phyloP scores from a whole-genome alignment of 805 yeast species.

The Blastobotrys attinorum region DNA sequence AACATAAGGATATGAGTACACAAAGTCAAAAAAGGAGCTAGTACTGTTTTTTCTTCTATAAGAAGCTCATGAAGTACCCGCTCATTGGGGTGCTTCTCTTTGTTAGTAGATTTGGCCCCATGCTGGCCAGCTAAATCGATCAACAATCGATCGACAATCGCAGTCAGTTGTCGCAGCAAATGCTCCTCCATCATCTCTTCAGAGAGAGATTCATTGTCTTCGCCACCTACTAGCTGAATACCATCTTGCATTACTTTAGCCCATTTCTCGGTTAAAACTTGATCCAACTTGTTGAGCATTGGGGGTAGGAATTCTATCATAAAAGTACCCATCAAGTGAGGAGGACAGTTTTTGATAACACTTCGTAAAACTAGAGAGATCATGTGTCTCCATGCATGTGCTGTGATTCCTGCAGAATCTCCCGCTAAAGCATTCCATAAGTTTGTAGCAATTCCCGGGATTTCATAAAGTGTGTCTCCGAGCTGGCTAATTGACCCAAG shows the following conservation, averaged over 20 bases:
- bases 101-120: slow-evolving; percentile 27
- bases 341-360: slow-evolving; percentile 83
- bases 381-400: slow-evolving; percentile 97
- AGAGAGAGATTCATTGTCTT: slow-evolving; percentile 75
- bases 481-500: slow-evolving; percentile 83
- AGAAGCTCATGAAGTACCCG: slow-evolving; percentile 53
- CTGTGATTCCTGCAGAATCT: slow-evolving; percentile 74
- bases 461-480: slow-evolving; percentile 80
- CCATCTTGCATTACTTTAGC: slow-evolving; percentile 46
- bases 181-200: slow-evolving; percentile 99
- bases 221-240: slow-evolving; percentile 41
- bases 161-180: slow-evolving; percentile 83
- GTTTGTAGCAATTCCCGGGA: slow-evolving; percentile 69
- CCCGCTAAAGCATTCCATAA: slow-evolving; percentile 87
- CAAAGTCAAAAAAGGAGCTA: slow-evolving; percentile 71
- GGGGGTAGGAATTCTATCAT: slow-evolving; percentile 74
- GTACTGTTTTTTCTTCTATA: slow-evolving; percentile 51
- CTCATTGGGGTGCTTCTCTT: slow-evolving; percentile 39
- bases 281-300: slow-evolving; percentile 64
- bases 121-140: slow-evolving; percentile 84
- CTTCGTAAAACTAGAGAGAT: slow-evolving; percentile 82
- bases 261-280: slow-evolving; percentile 73
- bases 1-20: slow-evolving; percentile 70
- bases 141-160: slow-evolving; percentile 77
- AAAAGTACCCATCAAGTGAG: slow-evolving; percentile 54